Evolutionary conservation across 306 rosid species (phyloP).

Genomic region (Erythrophleum fordii): DNA sequence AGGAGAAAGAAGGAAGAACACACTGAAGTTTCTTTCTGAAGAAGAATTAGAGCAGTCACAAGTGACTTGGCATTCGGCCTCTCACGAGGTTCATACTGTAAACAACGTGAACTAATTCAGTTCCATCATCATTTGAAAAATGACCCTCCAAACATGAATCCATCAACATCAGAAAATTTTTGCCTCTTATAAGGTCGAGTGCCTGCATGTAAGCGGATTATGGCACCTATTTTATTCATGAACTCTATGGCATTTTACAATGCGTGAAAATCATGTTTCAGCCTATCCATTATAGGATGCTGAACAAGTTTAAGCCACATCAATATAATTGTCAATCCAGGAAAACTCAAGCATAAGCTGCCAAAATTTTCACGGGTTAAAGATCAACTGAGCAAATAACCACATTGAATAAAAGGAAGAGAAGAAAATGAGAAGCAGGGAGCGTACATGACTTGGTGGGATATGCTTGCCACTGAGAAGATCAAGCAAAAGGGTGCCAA

Average conservation of each 20-base stretch:
- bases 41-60: slow-evolving; percentile 61
- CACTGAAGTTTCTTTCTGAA: slow-evolving; percentile 68
- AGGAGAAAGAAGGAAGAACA: slow-evolving; percentile 25
- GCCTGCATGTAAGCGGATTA: slow-evolving; percentile 53
- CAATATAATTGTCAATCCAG: no score
- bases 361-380: slow-evolving; percentile 5
- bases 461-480: slow-evolving; percentile 83
- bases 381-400: slow-evolving; percentile 29
- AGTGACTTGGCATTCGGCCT: slow-evolving; percentile 71
- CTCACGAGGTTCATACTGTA: slow-evolving; percentile 68
- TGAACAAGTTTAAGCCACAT: no score
- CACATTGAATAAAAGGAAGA: slow-evolving; percentile 27
- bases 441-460: slow-evolving; percentile 71
- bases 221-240: not conserved
- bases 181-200: slow-evolving; percentile 64
- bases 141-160: slow-evolving; percentile 72
- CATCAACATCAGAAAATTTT: slow-evolving; percentile 61
- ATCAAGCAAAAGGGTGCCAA: slow-evolving; percentile 75
- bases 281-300: no score
- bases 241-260: not conserved
- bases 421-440: slow-evolving; percentile 2
- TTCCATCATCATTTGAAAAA: slow-evolving; percentile 69
- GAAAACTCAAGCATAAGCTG: slow-evolving; percentile 11
- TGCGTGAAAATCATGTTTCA: no score
- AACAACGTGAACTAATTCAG: slow-evolving; percentile 73